These are phyloP conservation scores for Blastobotrys malaysiensis DNA, from an alignment of 1,139 yeast species.

Conservation along the genomic window DNA sequence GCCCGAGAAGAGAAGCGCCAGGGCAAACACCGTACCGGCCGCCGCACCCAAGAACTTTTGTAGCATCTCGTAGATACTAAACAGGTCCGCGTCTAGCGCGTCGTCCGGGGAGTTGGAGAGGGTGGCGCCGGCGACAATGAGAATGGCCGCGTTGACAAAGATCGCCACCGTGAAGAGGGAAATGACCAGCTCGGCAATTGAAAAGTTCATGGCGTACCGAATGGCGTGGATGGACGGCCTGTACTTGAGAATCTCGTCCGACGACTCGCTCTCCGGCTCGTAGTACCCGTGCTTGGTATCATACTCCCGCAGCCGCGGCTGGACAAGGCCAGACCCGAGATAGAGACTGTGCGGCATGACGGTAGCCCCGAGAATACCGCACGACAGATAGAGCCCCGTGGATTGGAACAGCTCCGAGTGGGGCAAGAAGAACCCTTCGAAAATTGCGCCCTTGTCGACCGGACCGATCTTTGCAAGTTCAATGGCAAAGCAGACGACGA, in stretches of 20 bases:
- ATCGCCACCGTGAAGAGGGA: conserved; percentile 76
- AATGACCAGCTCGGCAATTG: conserved; percentile 69
- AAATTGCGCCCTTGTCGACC: conserved; percentile 49
- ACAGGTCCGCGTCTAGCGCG: conserved; percentile 81
- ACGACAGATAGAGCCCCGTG: conserved; percentile 76
- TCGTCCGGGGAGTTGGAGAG: conserved; percentile 60
- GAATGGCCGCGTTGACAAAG: conserved; percentile 78
- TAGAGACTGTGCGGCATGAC: conserved; percentile 97
- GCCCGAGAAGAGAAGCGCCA: conserved; percentile 91
- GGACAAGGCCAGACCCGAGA: conserved; percentile 89
- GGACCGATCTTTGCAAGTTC: conserved; percentile 58
- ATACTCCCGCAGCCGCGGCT: conserved; percentile 77
- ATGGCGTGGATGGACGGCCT: conserved; percentile 71
- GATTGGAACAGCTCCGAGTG: conserved; percentile 64
- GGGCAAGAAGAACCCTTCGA: conserved; percentile 70
- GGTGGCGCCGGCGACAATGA: conserved; percentile 83
- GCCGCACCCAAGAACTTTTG: conserved; percentile 73
- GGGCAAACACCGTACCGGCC: conserved; percentile 88
- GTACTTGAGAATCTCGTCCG: conserved; percentile 36
- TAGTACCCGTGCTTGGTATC: conserved; percentile 62
- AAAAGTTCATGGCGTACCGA: conserved; percentile 59
- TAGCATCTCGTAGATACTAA: conserved; percentile 75
- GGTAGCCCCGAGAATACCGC: conserved; percentile 94
- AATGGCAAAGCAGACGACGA: conserved; percentile 77
- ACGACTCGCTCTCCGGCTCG: conserved; percentile 30